Conservation (phyloP, 805 yeast genomes). For the Starmerella potacharoeniae region DNA sequence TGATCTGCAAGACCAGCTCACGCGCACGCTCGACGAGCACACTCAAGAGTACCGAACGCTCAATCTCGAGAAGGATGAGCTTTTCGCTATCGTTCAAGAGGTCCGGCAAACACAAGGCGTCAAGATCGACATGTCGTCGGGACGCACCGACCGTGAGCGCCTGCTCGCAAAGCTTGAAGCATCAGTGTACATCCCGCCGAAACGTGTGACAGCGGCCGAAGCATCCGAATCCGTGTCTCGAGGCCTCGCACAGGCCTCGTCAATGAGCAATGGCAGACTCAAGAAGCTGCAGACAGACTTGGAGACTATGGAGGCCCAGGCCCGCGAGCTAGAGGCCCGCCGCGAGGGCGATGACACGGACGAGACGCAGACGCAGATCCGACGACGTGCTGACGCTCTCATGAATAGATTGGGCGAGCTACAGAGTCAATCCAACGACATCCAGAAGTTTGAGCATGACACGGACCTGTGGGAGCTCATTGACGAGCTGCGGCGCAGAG, state of each 20-base stretch:
- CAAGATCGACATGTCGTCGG: slow-evolving; percentile 15
- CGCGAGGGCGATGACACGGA: slow-evolving; percentile 72
- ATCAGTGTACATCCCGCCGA: slow-evolving; percentile 6
- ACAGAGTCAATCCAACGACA: slow-evolving; percentile 53
- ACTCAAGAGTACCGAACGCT: slow-evolving; percentile 31
- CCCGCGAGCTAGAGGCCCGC: slow-evolving; percentile 38
- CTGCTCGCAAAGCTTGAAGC: slow-evolving; percentile 25
- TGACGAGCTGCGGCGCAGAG: slow-evolving; percentile 16
- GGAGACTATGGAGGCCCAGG: slow-evolving; percentile 41
- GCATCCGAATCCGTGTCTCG: not conserved
- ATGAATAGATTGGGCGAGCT: slow-evolving; percentile 61
- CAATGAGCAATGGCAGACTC: not conserved
- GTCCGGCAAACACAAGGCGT: slow-evolving; percentile 11
- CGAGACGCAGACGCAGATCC: slow-evolving; percentile 32
- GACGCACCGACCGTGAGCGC: slow-evolving; percentile 27
- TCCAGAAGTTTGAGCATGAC: slow-evolving; percentile 35
- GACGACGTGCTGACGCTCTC: slow-evolving; percentile 2
- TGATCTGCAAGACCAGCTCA: slow-evolving; percentile 48
- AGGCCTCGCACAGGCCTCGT: not conserved
- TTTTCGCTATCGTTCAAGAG: slow-evolving; percentile 47
- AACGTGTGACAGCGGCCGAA: not conserved
- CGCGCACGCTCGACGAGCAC: slow-evolving; percentile 42
- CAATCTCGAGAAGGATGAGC: slow-evolving; percentile 49
- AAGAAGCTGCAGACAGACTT: slow-evolving; percentile 24
- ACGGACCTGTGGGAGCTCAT: slow-evolving; percentile 16